Conservation (phyloP, 805 yeast genomes). For the Saccharomycopsis sp. region DNA sequence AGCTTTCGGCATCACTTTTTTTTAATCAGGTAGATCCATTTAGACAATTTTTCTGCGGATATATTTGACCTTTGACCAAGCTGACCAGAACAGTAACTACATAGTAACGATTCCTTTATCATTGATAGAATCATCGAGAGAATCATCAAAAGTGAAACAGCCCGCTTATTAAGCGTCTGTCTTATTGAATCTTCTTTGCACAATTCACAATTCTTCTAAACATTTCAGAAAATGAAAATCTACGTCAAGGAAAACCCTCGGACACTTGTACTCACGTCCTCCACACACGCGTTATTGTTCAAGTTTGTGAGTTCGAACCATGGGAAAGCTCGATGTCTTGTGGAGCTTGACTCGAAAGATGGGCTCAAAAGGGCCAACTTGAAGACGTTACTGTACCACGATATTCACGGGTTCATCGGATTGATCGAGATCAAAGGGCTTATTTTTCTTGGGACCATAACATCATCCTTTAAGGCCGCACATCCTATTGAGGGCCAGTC, state of each 20-base stretch:
- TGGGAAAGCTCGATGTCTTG: conserved; percentile 36
- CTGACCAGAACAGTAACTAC: too few relatives aligned
- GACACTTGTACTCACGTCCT: conserved; percentile 38
- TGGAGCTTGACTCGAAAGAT: conserved; percentile 40
- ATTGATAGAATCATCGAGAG: too few relatives aligned
- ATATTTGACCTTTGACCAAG: too few relatives aligned
- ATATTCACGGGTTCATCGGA: conserved; percentile 70
- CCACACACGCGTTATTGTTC: conserved; percentile 40
- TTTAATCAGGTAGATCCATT: too few relatives aligned
- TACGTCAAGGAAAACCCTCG: conserved; percentile 32
- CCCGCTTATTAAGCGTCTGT: too few relatives aligned
- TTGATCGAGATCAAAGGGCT: conserved; percentile 63
- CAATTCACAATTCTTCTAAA: background rate
- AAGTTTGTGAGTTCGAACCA: conserved; percentile 33
- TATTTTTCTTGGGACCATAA: conserved; percentile 70
- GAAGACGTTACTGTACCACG: conserved; percentile 37
- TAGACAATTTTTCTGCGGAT: too few relatives aligned
- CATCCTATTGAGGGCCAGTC: conserved; percentile 73
- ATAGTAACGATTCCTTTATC: too few relatives aligned
- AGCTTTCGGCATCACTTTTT: too few relatives aligned
- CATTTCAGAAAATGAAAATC: conserved; percentile 29
- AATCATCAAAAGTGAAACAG: too few relatives aligned
- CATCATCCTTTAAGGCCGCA: conserved; percentile 74
- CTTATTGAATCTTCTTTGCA: too few relatives aligned
- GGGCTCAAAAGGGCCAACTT: conserved; percentile 32